Percentiles rank a stretch among this genome's conserved stretches.
phyloP scores from a whole-genome alignment of 495 filamentous ascomycete species.

The Xylaria acuta region DNA sequence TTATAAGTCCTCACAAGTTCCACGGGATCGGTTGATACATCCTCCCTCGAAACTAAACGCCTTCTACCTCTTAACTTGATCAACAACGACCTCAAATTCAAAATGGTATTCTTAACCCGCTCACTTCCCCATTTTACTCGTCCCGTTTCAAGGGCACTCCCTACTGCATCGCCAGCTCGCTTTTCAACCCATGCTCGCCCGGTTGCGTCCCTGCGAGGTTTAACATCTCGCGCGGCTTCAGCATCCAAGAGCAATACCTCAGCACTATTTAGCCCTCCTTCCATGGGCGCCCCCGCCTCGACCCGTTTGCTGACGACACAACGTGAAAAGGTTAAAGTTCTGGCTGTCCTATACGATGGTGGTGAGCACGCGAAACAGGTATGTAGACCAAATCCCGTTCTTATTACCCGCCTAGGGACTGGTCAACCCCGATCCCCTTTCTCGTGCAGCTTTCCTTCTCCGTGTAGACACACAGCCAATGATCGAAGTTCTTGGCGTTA shows the following conservation, averaged over 20 bases:
- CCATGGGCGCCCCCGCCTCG: constrained; percentile 31
- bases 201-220: constrained; percentile 36
- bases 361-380: constrained; percentile 59
- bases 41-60: neutral
- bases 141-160: constrained; percentile 35
- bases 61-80: constrained; percentile 16
- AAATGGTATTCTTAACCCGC: constrained; percentile 60
- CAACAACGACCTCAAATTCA: constrained; percentile 39
- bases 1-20: constrained; percentile 1
- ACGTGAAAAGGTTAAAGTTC: constrained; percentile 64
- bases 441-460: constrained; percentile 9
- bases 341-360: constrained; percentile 63
- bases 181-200: constrained; percentile 40
- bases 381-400: constrained; percentile 28
- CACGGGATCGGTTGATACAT: neutral
- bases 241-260: constrained; percentile 37
- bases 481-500: constrained; percentile 31
- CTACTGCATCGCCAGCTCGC: constrained; percentile 36
- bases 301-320: constrained; percentile 52
- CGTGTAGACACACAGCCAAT: constrained; percentile 31
- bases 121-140: constrained; percentile 43
- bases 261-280: constrained; percentile 18
- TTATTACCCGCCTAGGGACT: neutral
- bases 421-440: neutral
- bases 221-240: constrained; percentile 35